A percentile compares a stretch with the other conserved stretches of the same genome.
Conservation (phyloP, 441 rosid genomes). For the Syzygium malaccense region DNA sequence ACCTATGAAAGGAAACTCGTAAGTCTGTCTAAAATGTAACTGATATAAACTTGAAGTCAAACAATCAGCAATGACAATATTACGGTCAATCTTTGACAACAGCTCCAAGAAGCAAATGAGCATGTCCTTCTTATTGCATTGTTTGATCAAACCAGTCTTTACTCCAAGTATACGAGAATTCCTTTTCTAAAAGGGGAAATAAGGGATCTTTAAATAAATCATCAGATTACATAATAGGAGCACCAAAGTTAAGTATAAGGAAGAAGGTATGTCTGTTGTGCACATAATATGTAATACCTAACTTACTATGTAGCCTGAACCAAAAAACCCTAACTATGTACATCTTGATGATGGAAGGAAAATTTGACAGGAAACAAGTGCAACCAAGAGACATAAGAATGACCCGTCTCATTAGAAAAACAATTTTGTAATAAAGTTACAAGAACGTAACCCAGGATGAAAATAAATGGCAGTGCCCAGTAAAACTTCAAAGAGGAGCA, state of each 20-base stretch:
- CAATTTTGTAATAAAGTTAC: not conserved
- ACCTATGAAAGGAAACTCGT: constrained; percentile 38
- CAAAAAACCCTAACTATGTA: not conserved
- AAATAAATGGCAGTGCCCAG: not conserved
- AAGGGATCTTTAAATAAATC: not conserved
- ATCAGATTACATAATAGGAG: not conserved
- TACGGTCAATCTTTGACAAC: not conserved
- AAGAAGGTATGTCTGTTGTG: not conserved
- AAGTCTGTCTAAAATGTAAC: not conserved
- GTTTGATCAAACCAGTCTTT: not conserved
- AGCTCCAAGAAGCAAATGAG: not conserved
- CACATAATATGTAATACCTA: not conserved
- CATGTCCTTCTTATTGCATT: not conserved
- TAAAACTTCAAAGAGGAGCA: not conserved
- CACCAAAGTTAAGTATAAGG: not conserved
- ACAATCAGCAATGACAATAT: not conserved
- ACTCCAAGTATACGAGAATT: not conserved
- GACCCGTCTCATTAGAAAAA: not conserved
- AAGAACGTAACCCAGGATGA: not conserved
- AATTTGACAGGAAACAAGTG: not conserved
- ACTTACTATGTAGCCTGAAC: not conserved
- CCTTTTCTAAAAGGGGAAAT: not conserved
- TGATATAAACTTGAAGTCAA: not conserved
- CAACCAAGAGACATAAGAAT: not conserved
- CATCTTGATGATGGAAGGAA: not conserved